Base-by-base conservation (phyloP, 371 early-diverging fungal genomes). In the Saksenaea vasiformis region DNA sequence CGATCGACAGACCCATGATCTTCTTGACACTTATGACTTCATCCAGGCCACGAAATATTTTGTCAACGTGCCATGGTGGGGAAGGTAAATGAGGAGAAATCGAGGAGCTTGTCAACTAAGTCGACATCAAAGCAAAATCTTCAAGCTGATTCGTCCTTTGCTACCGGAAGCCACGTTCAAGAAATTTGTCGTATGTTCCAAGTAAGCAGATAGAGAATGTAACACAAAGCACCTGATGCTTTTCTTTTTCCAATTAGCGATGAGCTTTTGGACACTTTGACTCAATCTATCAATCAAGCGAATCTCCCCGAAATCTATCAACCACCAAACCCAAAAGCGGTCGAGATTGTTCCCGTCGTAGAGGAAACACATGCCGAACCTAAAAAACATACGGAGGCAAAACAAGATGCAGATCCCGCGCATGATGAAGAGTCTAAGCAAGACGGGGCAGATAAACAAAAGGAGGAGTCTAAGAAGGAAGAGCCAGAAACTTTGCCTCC, bases 51-150 rank as follows among this genome's bases (percentile, higher is more conserved):
- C 63, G 28, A 87, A 87, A 76, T 73, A 79, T 54, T 87, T 87
- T 74, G 79, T 84, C 55, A 84, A 87, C 54, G 73, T 86, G 27
- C 87, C 87, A 34, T 77, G 77, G 62, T 87, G 87, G 87, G 87
- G 87, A 60, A 73, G 76, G 78, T 78, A 78, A 60, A 22, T 37
- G 19, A 53, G 24, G 39, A 15, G 39, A 26, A 54, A 61, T n/a
- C 41, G 15, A 17, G 44, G 17, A 54, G n/a, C 36, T 34, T 19
- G 28, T 19, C 2, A 15, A 24, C 39, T 39, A 39, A 39, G 11
- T 39, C 11, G 39, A n/a, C 4, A 31, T 56, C 22, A 24, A 54
- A 85, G 84, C 58, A 75, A 75, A 37, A 75, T 87, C 53, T 87
- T 84, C 59, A 85, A 83, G 53, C 66, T 87, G 34, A 65, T 87